These are phyloP conservation scores for Fraxinus baroniana DNA, from an alignment of 305 asterid genomes.

Conservation along the genomic window DNA sequence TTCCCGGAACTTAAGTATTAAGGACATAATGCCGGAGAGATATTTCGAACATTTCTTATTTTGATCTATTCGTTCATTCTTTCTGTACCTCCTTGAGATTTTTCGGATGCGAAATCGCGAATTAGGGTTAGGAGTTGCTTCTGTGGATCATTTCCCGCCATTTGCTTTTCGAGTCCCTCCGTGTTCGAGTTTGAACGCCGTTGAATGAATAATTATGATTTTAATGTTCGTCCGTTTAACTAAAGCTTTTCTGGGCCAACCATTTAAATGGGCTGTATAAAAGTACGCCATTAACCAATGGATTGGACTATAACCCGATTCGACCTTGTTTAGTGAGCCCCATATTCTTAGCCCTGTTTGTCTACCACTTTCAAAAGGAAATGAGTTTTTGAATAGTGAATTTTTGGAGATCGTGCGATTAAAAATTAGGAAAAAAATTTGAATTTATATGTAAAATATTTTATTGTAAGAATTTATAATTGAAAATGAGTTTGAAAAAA, in stretches of 20 bases:
- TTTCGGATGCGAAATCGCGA: slow-evolving; percentile 64
- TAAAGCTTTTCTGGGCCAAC: not conserved
- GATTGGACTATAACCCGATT: not conserved
- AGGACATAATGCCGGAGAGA: slow-evolving; percentile 8
- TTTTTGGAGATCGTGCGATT: too few relatives aligned
- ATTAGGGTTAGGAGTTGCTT: slow-evolving; percentile 60
- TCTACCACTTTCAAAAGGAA: too few relatives aligned
- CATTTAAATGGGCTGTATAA: not conserved
- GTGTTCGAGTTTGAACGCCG: slow-evolving; percentile 10
- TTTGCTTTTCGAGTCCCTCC: slow-evolving; percentile 17
- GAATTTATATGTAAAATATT: too few relatives aligned
- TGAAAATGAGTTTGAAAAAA: too few relatives aligned
- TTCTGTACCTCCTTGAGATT: slow-evolving; percentile 71
- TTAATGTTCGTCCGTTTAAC: not conserved
- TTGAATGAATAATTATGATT: not conserved
- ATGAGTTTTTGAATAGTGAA: too few relatives aligned
- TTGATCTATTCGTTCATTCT: not conserved
- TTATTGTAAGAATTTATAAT: too few relatives aligned
- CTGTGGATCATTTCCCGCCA: slow-evolving; percentile 90
- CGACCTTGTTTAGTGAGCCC: not conserved
- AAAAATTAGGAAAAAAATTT: too few relatives aligned
- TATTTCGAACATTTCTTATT: not conserved
- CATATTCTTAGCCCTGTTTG: too few relatives aligned
- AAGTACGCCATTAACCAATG: not conserved
- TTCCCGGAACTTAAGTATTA: not conserved